phyloP scores from a whole-genome alignment of 148 eudicot species.

The Nyssa sinensis region DNA sequence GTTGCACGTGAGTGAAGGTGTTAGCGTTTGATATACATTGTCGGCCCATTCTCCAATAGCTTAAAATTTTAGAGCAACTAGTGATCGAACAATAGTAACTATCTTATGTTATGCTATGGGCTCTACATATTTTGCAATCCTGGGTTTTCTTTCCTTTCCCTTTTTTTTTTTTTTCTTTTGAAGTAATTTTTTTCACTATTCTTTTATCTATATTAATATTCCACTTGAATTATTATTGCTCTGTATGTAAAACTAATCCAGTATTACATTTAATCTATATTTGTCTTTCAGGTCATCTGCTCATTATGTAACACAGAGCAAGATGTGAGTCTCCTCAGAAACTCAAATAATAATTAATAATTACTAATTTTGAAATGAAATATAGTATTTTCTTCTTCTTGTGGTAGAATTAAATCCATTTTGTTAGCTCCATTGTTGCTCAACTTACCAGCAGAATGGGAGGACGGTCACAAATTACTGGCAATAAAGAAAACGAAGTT shows the following conservation, averaged over 20 bases:
- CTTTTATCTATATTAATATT: neutral
- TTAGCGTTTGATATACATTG: no score
- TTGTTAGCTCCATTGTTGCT: no score
- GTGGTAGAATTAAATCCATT: neutral
- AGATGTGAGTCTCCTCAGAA: constrained; percentile 53
- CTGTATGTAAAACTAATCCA: neutral
- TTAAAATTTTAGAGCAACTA: no score
- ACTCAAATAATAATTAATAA: neutral
- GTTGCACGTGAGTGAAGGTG: no score
- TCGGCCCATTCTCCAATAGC: no score
- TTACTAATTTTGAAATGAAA: neutral
- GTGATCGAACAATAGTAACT: no score
- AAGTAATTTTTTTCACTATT: neutral
- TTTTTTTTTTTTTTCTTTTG: neutral
- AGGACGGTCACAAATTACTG: no score
- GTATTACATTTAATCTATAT: neutral
- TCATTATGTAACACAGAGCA: constrained; percentile 75
- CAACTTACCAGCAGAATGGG: no score
- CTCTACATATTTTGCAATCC: neutral
- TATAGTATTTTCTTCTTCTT: neutral
- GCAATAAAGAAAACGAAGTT: neutral
- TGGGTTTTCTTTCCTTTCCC: neutral
- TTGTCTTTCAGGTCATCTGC: constrained; percentile 61
- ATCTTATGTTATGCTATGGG: neutral
- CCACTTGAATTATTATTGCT: neutral